Evolutionary conservation across 1,284 basidiomycete genomes (phyloP).

Genomic region (Megacollybia platyphylla): DNA sequence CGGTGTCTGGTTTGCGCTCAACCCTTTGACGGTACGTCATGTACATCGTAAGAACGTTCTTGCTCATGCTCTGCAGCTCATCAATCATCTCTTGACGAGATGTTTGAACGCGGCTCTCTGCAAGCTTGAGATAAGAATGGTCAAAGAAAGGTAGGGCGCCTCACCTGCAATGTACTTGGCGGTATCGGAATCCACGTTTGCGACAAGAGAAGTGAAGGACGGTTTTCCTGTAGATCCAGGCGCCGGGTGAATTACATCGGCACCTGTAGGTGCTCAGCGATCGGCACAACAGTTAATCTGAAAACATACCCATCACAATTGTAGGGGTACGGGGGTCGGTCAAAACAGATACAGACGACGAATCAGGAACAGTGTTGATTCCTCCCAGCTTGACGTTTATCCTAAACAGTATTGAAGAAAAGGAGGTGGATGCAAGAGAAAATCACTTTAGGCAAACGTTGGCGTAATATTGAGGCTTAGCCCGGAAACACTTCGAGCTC

Average conservation of each 20-base stretch:
- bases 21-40: conserved; percentile 35
- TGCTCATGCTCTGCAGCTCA: conserved; percentile 50
- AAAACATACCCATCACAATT: conserved; percentile 54
- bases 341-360: conserved; percentile 46
- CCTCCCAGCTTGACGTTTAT: conserved; percentile 75
- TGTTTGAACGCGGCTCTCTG: conserved; percentile 49
- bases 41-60: conserved; percentile 44
- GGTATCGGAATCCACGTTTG: conserved; percentile 55
- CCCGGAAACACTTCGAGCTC: conserved; percentile 43
- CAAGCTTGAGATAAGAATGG: background rate
- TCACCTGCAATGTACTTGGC: conserved; percentile 38
- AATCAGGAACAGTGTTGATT: conserved; percentile 61
- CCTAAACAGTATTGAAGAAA: conserved; percentile 20
- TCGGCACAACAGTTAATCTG: background rate
- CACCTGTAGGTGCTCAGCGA: conserved; percentile 24
- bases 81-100: conserved; percentile 66
- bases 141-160: conserved; percentile 17
- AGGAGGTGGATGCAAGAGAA: conserved; percentile 3
- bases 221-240: conserved; percentile 61
- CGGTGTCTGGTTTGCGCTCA: conserved; percentile 34
- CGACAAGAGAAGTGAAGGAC: conserved; percentile 67
- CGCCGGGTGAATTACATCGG: conserved; percentile 69
- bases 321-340: conserved; percentile 58
- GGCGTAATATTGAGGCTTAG: conserved; percentile 62
- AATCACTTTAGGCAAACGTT: conserved; percentile 69